These are phyloP conservation scores for Melocanna baccifera DNA, from an alignment of 176 grass and related monocot species.

Conservation along the genomic window DNA sequence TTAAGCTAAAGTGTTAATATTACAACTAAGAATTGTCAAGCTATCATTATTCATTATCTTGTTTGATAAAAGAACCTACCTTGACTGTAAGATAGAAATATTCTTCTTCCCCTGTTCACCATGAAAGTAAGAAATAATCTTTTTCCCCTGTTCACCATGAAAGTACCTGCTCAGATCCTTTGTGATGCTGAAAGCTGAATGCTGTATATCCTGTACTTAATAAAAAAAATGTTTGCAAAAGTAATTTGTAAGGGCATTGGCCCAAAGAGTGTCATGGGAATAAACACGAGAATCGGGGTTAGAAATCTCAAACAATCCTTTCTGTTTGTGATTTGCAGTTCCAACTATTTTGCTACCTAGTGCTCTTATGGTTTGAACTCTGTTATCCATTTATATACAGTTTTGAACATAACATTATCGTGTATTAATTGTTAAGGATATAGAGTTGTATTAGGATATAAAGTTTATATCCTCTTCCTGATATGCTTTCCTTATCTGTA, in stretches of 20 bases:
- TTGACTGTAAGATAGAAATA: background rate
- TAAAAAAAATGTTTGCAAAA: background rate
- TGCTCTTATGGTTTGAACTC: conserved; percentile 9
- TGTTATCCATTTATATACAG: background rate
- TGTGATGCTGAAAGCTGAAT: background rate
- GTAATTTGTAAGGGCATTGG: background rate
- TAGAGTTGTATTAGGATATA: too few species aligned
- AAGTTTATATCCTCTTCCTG: too few species aligned
- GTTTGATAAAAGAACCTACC: background rate
- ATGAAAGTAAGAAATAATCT: background rate
- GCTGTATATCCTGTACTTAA: background rate
- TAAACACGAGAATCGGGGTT: background rate
- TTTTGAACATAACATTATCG: background rate
- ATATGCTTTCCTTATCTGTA: too few species aligned
- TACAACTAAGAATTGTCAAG: conserved; percentile 2
- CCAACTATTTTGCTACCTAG: background rate
- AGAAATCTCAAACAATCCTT: background rate
- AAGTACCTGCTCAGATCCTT: background rate
- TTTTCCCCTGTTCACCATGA: background rate
- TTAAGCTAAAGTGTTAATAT: background rate
- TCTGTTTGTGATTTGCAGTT: conserved; percentile 10
- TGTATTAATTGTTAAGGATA: too few species aligned
- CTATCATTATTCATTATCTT: background rate
- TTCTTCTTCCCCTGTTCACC: background rate
- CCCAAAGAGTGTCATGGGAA: background rate